These are phyloP conservation scores for Skeletonema costatum DNA, from an alignment of 108 stramenopile species.

Conservation along the genomic window DNA sequence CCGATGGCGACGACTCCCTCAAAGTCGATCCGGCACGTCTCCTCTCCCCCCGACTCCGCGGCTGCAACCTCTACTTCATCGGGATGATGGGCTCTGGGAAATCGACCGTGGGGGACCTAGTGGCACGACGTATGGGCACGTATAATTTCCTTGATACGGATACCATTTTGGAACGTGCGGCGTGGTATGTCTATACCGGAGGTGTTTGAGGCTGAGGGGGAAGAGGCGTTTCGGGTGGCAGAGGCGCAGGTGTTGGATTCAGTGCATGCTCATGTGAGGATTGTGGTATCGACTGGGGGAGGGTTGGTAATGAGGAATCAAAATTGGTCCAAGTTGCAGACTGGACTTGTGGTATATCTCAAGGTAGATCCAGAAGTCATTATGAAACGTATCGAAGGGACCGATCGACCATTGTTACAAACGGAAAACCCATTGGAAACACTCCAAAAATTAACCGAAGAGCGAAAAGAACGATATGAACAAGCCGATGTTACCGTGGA, in stretches of 20 bases:
- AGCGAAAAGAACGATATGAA: conserved; percentile 67
- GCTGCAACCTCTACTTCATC: conserved; percentile 91
- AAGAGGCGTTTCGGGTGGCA: conserved; percentile 86
- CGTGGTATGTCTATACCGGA: conserved; percentile 72
- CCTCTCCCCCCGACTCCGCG: conserved; percentile 73
- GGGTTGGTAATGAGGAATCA: conserved; percentile 59
- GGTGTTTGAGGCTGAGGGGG: conserved; percentile 89
- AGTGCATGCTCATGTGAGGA: conserved; percentile 78
- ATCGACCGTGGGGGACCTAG: conserved; percentile 73
- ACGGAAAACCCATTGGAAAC: conserved; percentile 74
- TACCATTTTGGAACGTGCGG: conserved; percentile 78
- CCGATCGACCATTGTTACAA: conserved; percentile 82
- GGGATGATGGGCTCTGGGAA: conserved; percentile 98
- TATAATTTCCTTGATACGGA: conserved; percentile 96
- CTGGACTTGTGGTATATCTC: conserved; percentile 93
- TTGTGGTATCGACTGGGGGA: conserved; percentile 85
- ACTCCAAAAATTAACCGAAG: conserved; percentile 60
- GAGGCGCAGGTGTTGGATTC: conserved; percentile 84
- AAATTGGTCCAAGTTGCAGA: conserved; percentile 94
- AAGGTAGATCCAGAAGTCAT: conserved; percentile 83
- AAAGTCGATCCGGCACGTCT: conserved; percentile 79
- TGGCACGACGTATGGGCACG: conserved; percentile 84
- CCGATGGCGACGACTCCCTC: conserved; percentile 30
- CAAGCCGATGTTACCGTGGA: conserved; percentile 85
- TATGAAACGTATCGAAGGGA: conserved; percentile 71